Evolutionary conservation across 345 rosid genomes (phyloP), one percentile per base, ranked within the genome.

Genomic region (Eucalyptus melliodora): DNA sequence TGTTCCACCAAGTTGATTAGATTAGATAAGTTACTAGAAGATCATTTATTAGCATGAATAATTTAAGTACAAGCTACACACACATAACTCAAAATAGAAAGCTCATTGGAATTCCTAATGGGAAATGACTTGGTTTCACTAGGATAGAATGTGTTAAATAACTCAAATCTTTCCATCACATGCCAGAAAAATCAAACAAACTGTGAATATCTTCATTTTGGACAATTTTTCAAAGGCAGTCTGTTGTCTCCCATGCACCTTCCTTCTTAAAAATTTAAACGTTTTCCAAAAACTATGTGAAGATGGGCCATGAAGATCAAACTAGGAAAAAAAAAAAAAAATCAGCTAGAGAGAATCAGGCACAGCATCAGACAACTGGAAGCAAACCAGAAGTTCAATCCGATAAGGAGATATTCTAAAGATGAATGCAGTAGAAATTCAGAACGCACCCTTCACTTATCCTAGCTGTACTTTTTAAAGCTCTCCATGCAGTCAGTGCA

Each of bases 401-500:
- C 15, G 4, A 72, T 8, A 72, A 5, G 27, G 83, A 72, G 45
- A 72, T 37, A 72, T 37, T 72, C 26, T 37, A 72, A 72, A 72
- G 83, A 37, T 72, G 45, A 40, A 72, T 11, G 9, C 45, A 72
- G 83, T 72, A 37, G 83, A 72, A 72, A 77, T 40, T 77, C 83
- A 77, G 90, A 91, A 10, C 94, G 86, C 96, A 97, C 99, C 99
- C 99, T 91, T 95, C 97, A 85, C 92, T 89, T 88, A 97, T 94
- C 93, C 99, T 94, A 86, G 99, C 99, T 88, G 98, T 95, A 89
- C 96, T 92, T 92, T 94, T 96, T 89, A 97, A 92, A 91, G 96
- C 99, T 87, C 99, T 96, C 99, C 99, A 97, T 88, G 99, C 99
- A 87, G 99, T 97, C 91, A 97, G 92, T 9, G 99, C 97, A 82